Conservation (phyloP, 306 rosid genomes). For the Glycine soja region DNA sequence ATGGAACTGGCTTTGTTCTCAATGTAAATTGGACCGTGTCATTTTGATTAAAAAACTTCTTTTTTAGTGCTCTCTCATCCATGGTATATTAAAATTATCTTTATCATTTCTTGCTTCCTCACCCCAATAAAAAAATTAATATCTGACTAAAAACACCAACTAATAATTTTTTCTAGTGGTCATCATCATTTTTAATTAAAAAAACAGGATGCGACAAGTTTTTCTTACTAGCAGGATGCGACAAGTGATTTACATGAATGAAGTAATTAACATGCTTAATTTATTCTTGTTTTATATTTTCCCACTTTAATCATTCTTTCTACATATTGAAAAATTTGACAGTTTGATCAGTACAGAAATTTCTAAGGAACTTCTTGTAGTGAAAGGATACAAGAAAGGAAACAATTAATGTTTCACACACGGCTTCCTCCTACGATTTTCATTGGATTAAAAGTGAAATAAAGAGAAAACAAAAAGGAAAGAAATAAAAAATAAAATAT, state of each 20-base stretch:
- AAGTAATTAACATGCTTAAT: neutral
- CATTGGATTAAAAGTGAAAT: no score
- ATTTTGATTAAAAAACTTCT: no score
- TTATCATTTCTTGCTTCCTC: no score
- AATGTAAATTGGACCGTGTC: constrained; percentile 58
- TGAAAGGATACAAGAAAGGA: neutral
- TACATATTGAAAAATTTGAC: neutral
- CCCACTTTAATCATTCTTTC: neutral
- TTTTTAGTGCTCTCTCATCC: no score
- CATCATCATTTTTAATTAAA: neutral
- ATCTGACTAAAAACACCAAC: no score
- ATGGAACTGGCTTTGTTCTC: constrained; percentile 47
- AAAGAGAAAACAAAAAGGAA: neutral
- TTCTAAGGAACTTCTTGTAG: no score
- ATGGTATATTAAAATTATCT: no score
- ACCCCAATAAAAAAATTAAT: no score
- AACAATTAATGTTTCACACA: neutral
- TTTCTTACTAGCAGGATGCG: no score
- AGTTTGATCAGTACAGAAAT: neutral
- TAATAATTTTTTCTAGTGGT: no score
- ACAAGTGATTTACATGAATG: neutral
- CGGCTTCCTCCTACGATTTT: neutral
- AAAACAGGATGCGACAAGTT: no score
- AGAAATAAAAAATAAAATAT: no score
- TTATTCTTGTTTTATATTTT: neutral